These are phyloP conservation scores for Ogataea pignaliae DNA, from an alignment of 805 yeast genomes.

Conservation along the genomic window DNA sequence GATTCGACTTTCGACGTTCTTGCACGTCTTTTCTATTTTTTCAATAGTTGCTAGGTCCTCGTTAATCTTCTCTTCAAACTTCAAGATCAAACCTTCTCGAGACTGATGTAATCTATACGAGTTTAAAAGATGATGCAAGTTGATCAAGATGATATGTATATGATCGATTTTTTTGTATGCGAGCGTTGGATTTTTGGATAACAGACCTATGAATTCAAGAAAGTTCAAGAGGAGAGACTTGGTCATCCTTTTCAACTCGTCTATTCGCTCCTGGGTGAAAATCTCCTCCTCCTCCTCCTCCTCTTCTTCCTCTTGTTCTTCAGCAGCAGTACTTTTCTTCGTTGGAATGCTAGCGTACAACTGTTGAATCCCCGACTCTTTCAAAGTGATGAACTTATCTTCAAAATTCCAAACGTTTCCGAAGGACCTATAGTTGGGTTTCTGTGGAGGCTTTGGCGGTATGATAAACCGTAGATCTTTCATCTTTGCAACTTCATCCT, in stretches of 20 bases:
- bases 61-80: conserved; percentile 55
- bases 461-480: conserved; percentile 49
- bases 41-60: conserved; percentile 40
- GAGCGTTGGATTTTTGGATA: conserved; percentile 67
- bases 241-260: conserved; percentile 74
- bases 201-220: conserved; percentile 73
- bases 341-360: conserved; percentile 41
- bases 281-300: conserved; percentile 32
- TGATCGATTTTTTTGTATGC: conserved; percentile 64
- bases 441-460: conserved; percentile 64
- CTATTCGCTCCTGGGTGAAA: conserved; percentile 49
- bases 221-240: conserved; percentile 77
- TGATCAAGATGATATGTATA: conserved; percentile 73
- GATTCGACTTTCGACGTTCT: conserved; percentile 36
- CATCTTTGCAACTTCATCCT: conserved; percentile 19
- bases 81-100: conserved; percentile 77
- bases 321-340: conserved; percentile 4
- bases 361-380: conserved; percentile 74
- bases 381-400: conserved; percentile 72
- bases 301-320: conserved; percentile 14
- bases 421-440: conserved; percentile 72
- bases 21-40: conserved; percentile 37
- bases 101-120: conserved; percentile 95
- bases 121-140: conserved; percentile 86
- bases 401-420: conserved; percentile 85